Conservation (phyloP, 2,329 filamentous ascomycete genomes). For the Penicillium freii region DNA sequence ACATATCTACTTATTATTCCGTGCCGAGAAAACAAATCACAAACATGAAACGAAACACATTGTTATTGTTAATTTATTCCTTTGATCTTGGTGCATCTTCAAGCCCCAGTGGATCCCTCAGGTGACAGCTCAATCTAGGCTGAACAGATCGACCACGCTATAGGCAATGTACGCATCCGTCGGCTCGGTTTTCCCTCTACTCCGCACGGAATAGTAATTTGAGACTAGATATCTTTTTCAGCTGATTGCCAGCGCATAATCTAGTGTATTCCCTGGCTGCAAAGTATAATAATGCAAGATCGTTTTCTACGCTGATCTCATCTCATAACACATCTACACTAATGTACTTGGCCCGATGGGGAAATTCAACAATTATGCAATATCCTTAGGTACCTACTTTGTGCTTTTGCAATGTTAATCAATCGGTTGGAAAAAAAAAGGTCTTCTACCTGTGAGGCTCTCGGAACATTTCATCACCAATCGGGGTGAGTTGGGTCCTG, state of each 20-base stretch:
- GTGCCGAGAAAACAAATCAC: too few species aligned
- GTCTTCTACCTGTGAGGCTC: not conserved
- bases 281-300: not conserved
- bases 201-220: not conserved
- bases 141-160: slow-evolving; percentile 6
- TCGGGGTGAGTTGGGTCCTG: not conserved
- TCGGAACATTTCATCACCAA: not conserved
- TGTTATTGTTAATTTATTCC: not conserved
- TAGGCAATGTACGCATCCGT: not conserved
- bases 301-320: not conserved
- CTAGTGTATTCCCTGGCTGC: not conserved
- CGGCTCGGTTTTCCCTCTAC: not conserved
- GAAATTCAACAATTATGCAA: not conserved
- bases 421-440: not conserved
- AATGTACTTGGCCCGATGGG: not conserved
- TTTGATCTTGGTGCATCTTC: not conserved
- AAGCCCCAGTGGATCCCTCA: slow-evolving; percentile 8
- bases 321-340: not conserved
- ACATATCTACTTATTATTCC: not conserved
- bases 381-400: not conserved
- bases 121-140: slow-evolving; percentile 3
- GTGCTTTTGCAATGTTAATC: not conserved
- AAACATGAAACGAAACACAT: not conserved
- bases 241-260: slow-evolving; percentile 2
- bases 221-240: not conserved